Base-by-base conservation (phyloP, 2,329 filamentous ascomycete species). In the Tolypocladium inflatum region DNA sequence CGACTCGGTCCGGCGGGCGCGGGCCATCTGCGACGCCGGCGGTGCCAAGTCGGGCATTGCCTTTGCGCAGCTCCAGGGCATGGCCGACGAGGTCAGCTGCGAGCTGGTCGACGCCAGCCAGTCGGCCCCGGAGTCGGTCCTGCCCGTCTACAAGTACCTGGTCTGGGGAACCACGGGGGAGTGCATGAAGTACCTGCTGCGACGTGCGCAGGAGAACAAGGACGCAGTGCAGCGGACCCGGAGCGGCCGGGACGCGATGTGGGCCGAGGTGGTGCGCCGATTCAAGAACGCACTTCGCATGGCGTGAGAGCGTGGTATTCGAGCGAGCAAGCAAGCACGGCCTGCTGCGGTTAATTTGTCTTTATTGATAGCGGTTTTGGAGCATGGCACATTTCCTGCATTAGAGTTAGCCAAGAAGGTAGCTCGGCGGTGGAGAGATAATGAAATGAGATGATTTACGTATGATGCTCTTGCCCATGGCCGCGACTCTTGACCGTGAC, bases 31-130 rank as follows among this genome's bases (percentile, higher is more conserved):
- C 58, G 78, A 78, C 63, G 71, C 66, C 8, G 75, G 75, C 15
- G 67, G 66, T 10, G 74, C 74, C 61, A 73, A 72, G 66, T 73
- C 71, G 0, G 68, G 70, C 30, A 66, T 76, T 50, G 70, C 72
- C 0, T 78, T 75, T 53, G 77, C 89, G 3, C 92, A 97, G 74
- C 82, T 97, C 1, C 89, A 93, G 76, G 92, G 93, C 45, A 97
- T 97, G 93, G 93, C 93, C 1, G 93, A 97, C 65, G 92, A 97
- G 69, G 85, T 97, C 56, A 91, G 87, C 70, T 86, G 83, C 68
- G 82, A 85, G 68, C 73, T 87, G 17, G 71, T 75, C 38, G 70
- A 74, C 61, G 72, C 73, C 11, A 67, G 68, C 56, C 67, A 68
- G 56, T 64, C 67, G 3, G 68, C 71, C 21, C 57, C 60, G 56